These are phyloP conservation scores for Candida railenensis DNA, from an alignment of 805 yeast genomes.

Conservation along the genomic window DNA sequence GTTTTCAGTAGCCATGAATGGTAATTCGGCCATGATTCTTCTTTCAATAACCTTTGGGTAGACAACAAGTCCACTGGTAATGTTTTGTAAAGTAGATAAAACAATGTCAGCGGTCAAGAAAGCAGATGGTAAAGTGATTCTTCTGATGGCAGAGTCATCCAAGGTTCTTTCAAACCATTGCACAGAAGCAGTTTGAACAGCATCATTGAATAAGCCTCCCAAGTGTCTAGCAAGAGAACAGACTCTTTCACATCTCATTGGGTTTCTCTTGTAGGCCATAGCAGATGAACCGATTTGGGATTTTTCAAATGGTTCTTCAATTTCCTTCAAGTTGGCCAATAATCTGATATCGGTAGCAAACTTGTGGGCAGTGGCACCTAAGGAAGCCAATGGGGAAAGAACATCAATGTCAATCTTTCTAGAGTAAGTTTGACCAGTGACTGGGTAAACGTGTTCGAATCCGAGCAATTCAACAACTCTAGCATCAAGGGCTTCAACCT, in stretches of 20 bases:
- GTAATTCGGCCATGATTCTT: slow-evolving; percentile 90
- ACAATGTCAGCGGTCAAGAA: slow-evolving; percentile 94
- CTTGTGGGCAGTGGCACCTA: slow-evolving; percentile 96
- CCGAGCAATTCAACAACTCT: slow-evolving; percentile 92
- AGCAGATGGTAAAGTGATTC: slow-evolving; percentile 95
- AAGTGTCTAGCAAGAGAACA: slow-evolving; percentile 97
- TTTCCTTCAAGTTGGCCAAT: slow-evolving; percentile 93
- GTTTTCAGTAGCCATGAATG: slow-evolving; percentile 99
- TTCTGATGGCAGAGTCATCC: slow-evolving; percentile 96
- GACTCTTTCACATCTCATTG: slow-evolving; percentile 98
- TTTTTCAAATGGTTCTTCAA: slow-evolving; percentile 98
- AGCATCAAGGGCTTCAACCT: slow-evolving; percentile 89
- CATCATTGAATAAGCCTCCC: slow-evolving; percentile 88
- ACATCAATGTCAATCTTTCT: slow-evolving; percentile 97
- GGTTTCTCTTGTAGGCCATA: slow-evolving; percentile 99
- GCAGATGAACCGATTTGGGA: slow-evolving; percentile 98
- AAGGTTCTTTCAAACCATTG: slow-evolving; percentile 99
- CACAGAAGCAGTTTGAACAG: slow-evolving; percentile 94
- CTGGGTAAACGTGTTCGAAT: slow-evolving; percentile 93
- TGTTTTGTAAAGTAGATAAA: slow-evolving; percentile 83
- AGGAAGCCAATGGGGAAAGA: slow-evolving; percentile 85
- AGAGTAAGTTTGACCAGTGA: slow-evolving; percentile 98
- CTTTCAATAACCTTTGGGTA: slow-evolving; percentile 98
- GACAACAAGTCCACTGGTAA: slow-evolving; percentile 93
- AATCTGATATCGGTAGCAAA: slow-evolving; percentile 96